A percentile compares a stretch with the other conserved stretches of the same genome.
Conservation (phyloP, 2,329 filamentous ascomycete species). For the Mariannaea sp. region DNA sequence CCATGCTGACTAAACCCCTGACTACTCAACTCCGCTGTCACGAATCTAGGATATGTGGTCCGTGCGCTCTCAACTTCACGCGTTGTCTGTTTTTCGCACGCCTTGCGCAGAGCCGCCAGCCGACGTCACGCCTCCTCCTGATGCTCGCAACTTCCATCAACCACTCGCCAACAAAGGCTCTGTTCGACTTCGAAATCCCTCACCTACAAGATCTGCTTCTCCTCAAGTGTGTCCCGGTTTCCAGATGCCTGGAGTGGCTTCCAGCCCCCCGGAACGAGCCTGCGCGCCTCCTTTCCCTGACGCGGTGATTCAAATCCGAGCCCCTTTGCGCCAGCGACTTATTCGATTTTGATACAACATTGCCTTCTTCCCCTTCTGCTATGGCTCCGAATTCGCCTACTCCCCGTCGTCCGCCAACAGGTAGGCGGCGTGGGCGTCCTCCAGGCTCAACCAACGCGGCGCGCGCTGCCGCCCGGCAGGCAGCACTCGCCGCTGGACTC, state of each 20-base stretch:
- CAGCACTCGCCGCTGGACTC: conserved; percentile 39
- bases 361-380: conserved; percentile 16
- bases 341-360: conserved; percentile 21
- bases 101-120: conserved; percentile 37
- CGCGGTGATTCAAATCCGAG: conserved; percentile 32
- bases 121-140: conserved; percentile 44
- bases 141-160: conserved; percentile 38
- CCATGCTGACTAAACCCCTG: conserved; percentile 20
- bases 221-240: conserved; percentile 27
- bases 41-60: conserved; percentile 26
- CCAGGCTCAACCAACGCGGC: conserved; percentile 50
- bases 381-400: conserved; percentile 46
- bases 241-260: conserved; percentile 37
- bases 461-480: conserved; percentile 45
- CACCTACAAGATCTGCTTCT: conserved; percentile 11
- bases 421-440: conserved; percentile 54
- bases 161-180: conserved; percentile 31
- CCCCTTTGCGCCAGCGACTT: conserved; percentile 24
- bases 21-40: conserved; percentile 11
- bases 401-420: conserved; percentile 49
- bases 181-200: conserved; percentile 27
- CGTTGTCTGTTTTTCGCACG: conserved; percentile 48
- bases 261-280: conserved; percentile 39
- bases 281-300: conserved; percentile 39
- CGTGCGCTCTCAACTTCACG: conserved; percentile 47